Evolutionary conservation across 2,329 filamentous ascomycete genomes (phyloP).

Genomic region (Simplicillium sp.): DNA sequence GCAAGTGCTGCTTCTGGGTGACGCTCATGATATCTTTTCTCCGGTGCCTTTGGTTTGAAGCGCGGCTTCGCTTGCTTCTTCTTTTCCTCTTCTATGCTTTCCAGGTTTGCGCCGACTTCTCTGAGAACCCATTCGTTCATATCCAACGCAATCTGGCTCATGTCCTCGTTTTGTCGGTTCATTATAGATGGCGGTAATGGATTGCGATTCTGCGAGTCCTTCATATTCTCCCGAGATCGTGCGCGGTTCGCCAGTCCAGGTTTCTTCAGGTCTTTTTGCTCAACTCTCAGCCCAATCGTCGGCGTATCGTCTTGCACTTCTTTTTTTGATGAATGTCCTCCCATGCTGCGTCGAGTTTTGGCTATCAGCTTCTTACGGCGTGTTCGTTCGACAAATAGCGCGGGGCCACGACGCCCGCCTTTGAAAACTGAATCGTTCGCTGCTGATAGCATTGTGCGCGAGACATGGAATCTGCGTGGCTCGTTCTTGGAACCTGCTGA

Average conservation of each 20-base stretch:
- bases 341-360: slow-evolving; percentile 11
- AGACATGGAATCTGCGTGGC: slow-evolving; percentile 47
- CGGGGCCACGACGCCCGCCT: slow-evolving; percentile 29
- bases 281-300: background rate
- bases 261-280: slow-evolving; percentile 21
- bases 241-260: slow-evolving; percentile 19
- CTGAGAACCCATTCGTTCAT: slow-evolving; percentile 51
- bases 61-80: slow-evolving; percentile 21
- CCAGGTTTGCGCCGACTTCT: slow-evolving; percentile 45
- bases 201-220: slow-evolving; percentile 7
- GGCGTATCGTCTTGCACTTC: background rate
- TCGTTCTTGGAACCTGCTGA: slow-evolving; percentile 15
- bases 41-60: slow-evolving; percentile 47
- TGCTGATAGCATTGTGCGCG: slow-evolving; percentile 32
- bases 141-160: slow-evolving; percentile 40
- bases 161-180: slow-evolving; percentile 28
- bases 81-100: slow-evolving; percentile 33
- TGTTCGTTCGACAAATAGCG: slow-evolving; percentile 47
- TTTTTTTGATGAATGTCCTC: slow-evolving; percentile 8
- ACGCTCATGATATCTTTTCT: slow-evolving; percentile 44
- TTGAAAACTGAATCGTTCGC: slow-evolving; percentile 25
- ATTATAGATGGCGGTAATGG: slow-evolving; percentile 23
- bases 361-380: slow-evolving; percentile 22
- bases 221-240: slow-evolving; percentile 12
- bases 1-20: slow-evolving; percentile 31